These are phyloP conservation scores for Coprinopsis cinerea DNA, from an alignment of 768 basidiomycete species.

Conservation along the genomic window DNA sequence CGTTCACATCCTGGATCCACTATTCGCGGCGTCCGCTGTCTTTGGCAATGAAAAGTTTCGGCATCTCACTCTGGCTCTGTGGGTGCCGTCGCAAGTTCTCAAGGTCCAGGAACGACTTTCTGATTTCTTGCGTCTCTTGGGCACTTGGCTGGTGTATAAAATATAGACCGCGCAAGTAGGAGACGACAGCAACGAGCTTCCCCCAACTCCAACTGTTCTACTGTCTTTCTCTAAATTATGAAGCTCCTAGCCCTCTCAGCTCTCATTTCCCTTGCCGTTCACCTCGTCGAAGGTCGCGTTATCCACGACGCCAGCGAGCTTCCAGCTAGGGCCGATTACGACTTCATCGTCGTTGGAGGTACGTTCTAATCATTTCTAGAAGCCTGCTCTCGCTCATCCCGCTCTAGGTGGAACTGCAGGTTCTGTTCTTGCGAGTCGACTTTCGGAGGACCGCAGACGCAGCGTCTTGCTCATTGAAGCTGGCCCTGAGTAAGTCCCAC, in stretches of 20 bases:
- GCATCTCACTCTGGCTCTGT: too few relatives aligned
- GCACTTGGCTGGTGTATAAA: too few relatives aligned
- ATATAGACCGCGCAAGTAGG: too few relatives aligned
- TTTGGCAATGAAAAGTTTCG: too few relatives aligned
- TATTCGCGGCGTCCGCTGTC: too few relatives aligned
- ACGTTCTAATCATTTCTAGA: background rate
- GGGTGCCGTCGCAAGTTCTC: too few relatives aligned
- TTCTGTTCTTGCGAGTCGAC: constrained; percentile 4
- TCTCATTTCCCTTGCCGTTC: background rate
- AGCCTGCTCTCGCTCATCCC: background rate
- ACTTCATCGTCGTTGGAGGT: constrained; percentile 12
- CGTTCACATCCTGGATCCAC: too few relatives aligned
- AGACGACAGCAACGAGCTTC: too few relatives aligned
- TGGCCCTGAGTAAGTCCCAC: constrained; percentile 18
- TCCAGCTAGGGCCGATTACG: background rate
- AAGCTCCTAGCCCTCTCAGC: background rate
- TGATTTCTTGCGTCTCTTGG: too few relatives aligned
- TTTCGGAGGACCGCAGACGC: constrained; percentile 15
- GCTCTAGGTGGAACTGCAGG: constrained; percentile 4
- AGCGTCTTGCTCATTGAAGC: constrained; percentile 26
- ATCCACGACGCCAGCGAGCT: background rate
- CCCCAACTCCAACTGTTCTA: too few relatives aligned
- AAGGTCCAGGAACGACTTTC: too few relatives aligned
- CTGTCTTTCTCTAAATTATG: background rate
- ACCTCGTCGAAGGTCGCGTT: background rate